Evolutionary conservation across 164 flowering plant species (phyloP).

Genomic region (Pachysandra terminalis): DNA sequence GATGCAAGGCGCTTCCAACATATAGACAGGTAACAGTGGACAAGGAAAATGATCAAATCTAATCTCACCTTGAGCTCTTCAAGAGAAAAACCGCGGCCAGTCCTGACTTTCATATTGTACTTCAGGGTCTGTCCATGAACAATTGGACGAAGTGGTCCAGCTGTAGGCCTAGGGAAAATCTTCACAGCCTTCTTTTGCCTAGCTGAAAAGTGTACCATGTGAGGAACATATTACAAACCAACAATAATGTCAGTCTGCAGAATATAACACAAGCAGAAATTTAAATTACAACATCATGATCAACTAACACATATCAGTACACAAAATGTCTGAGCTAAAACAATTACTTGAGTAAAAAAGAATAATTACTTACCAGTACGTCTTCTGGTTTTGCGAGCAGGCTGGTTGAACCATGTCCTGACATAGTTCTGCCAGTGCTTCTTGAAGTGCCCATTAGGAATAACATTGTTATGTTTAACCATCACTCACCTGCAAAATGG

Average conservation of each 20-base stretch:
- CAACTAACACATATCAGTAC: too few species aligned
- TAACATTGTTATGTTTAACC: conserved; percentile 83
- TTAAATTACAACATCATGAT: not conserved
- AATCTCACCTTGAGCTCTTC: conserved; percentile 52
- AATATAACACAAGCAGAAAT: not conserved
- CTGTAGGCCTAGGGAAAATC: conserved; percentile 59
- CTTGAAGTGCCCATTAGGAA: conserved; percentile 75
- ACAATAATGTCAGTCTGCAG: not conserved
- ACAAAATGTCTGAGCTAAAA: not conserved
- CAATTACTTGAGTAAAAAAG: not conserved
- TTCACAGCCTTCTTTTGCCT: conserved; percentile 65
- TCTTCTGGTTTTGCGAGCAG: conserved; percentile 72
- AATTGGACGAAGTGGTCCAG: conserved; percentile 57
- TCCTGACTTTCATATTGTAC: conserved; percentile 66
- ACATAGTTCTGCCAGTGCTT: conserved; percentile 92
- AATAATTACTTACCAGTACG: conserved; percentile 37
- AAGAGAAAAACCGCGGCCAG: conserved; percentile 57
- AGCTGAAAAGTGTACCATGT: conserved; percentile 27
- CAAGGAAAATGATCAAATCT: not conserved
- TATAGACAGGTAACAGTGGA: not conserved
- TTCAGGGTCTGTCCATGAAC: conserved; percentile 58
- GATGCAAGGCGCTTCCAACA: too few species aligned
- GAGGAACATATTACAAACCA: not conserved
- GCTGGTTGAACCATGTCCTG: conserved; percentile 84
- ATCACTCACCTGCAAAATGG: conserved; percentile 39